Percentiles rank a stretch among this genome's conserved stretches.
These are phyloP conservation scores for Mycosarcoma maydis DNA, from an alignment of 1,284 basidiomycete genomes.

Conservation along the genomic window DNA sequence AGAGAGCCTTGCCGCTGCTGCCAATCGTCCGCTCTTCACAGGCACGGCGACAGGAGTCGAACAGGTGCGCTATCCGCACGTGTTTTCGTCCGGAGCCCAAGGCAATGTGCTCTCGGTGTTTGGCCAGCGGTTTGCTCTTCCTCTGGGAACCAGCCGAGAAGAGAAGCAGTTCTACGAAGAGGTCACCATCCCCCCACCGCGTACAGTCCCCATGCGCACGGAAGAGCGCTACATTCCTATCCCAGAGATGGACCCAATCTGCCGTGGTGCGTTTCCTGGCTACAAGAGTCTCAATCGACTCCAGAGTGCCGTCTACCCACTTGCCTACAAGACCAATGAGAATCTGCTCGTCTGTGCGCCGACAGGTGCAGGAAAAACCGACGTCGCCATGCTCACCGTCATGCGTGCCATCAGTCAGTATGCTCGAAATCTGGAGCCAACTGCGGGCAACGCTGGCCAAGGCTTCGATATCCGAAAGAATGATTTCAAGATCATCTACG, in stretches of 20 bases:
- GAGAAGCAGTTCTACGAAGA: constrained; percentile 74
- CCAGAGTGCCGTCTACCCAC: constrained; percentile 93
- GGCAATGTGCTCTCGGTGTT: constrained; percentile 78
- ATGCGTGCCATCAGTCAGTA: constrained; percentile 86
- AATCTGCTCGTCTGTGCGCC: constrained; percentile 82
- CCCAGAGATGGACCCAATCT: constrained; percentile 79
- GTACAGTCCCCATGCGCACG: constrained; percentile 77
- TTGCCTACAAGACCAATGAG: constrained; percentile 92
- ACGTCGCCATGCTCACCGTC: constrained; percentile 94
- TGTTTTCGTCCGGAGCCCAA: constrained; percentile 80
- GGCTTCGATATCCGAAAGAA: constrained; percentile 55
- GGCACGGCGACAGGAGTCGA: constrained; percentile 73
- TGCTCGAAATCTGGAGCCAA: constrained; percentile 75
- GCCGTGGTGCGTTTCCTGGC: constrained; percentile 86
- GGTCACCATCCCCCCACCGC: constrained; percentile 87
- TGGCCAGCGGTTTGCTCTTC: constrained; percentile 81
- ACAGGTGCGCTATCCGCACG: constrained; percentile 77
- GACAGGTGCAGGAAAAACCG: constrained; percentile 83
- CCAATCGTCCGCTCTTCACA: constrained; percentile 76
- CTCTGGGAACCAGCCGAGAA: constrained; percentile 80
- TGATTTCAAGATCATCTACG: constrained; percentile 95
- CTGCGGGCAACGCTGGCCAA: constrained; percentile 68
- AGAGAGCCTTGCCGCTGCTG: constrained; percentile 74
- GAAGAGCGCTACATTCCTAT: constrained; percentile 81
- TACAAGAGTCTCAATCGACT: constrained; percentile 90